Conservation (phyloP, 257 asterid genomes). For the Ballota nigra region DNA sequence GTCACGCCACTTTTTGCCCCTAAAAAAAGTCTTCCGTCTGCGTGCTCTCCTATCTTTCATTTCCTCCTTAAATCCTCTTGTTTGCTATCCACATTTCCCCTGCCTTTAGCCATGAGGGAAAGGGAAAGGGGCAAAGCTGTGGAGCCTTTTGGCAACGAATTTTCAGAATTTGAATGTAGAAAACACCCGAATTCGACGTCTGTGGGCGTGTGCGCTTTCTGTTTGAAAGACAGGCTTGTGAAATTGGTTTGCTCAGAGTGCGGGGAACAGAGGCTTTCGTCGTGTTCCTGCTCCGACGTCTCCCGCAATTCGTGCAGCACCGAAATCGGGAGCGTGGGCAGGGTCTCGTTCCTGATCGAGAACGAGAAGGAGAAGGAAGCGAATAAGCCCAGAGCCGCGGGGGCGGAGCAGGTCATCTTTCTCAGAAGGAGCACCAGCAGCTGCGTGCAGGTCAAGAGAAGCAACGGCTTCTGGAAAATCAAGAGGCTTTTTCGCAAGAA, state of each 20-base stretch:
- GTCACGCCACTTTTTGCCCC: constrained; percentile 50
- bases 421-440: constrained; percentile 76
- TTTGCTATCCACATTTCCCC: not conserved
- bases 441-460: constrained; percentile 77
- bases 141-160: constrained; percentile 32
- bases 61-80: not conserved
- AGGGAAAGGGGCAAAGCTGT: constrained; percentile 65
- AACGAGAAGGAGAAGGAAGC: constrained; percentile 56
- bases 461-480: constrained; percentile 74
- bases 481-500: constrained; percentile 67
- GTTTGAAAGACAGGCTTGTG: constrained; percentile 72
- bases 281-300: constrained; percentile 83
- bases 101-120: constrained; percentile 48
- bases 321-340: constrained; percentile 77
- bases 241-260: constrained; percentile 82
- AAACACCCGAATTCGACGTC: constrained; percentile 71
- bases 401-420: constrained; percentile 57
- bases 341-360: constrained; percentile 73
- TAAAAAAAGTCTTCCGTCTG: constrained; percentile 20
- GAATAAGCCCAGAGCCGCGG: too few species aligned
- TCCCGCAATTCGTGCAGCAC: constrained; percentile 64
- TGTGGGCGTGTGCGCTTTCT: constrained; percentile 73
- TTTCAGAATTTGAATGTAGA: constrained; percentile 65
- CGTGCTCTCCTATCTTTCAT: constrained; percentile 18
- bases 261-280: constrained; percentile 85